Base-by-base conservation (phyloP, 306 rosid genomes). In the Erythrophleum fordii region DNA sequence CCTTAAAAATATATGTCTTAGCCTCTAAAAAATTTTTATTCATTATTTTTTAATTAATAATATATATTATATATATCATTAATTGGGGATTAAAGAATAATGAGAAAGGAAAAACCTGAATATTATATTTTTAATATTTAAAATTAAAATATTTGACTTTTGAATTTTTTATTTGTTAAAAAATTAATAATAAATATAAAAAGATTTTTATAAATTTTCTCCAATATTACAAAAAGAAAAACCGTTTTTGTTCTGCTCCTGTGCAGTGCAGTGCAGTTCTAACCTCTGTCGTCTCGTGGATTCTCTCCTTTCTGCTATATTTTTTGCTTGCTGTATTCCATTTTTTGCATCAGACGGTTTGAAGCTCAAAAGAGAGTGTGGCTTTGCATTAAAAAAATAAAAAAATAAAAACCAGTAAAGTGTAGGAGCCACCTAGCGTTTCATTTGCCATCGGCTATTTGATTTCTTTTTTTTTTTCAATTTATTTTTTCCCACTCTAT, bases 401-500 rank as follows among this genome's bases (percentile, higher is more conserved):
- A 20, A 2, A 22, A 25, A 0, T 1, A 58, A 34, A 34, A 8
- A 60, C 17, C 51, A 16, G 71, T 35, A n/a, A 65, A 65, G 71
- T n/a, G 28, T 17, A 60, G 67, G 70, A 62, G 69, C 69, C 69
- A 62, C 45, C 45, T 62, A 14, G 67, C 67, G 3, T 2, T 29
- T 13, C 20, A 9, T 14, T 29, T 60, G 66, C n/a, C 8, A 60
- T n/a, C 5, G 42, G 42, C 42, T 39, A 39, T 62, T 62, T 16
- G 42, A 62, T 31, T 62, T 62, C 2, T 16, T 17, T 29, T 26
- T 28, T 4, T 62, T 29, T 61, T 16, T 34, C 20, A 31, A 8
- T 18, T 66, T 66, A 23, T 2, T 78, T 51, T 76, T 90, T 81
- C 65, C 73, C 77, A 71, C 89, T 16, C 20, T 9, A 72, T 2